Percentiles rank a stretch among this genome's conserved stretches.
phyloP scores from a whole-genome alignment of 768 basidiomycete genomes.

The Artomyces pyxidatus region DNA sequence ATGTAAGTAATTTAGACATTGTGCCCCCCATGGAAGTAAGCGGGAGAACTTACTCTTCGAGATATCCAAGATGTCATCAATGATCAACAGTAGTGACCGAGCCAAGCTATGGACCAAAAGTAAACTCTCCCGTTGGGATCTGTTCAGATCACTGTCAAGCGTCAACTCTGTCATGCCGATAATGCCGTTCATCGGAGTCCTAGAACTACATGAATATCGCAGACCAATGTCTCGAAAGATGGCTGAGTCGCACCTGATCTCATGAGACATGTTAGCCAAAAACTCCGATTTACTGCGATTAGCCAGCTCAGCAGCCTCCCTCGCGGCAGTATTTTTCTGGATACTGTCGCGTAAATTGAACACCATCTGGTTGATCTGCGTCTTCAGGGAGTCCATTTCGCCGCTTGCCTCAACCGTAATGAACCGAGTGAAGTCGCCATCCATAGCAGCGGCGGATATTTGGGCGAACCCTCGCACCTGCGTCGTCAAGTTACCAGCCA shows the following conservation, averaged over 20 bases:
- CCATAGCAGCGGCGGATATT: conserved; percentile 96
- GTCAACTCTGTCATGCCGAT: conserved; percentile 99
- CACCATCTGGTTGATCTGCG: conserved; percentile 98
- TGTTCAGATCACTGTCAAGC: conserved; percentile 89
- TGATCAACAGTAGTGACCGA: conserved; percentile 87
- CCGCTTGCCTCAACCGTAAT: conserved; percentile 98
- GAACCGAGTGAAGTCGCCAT: conserved; percentile 97
- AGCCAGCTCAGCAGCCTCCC: conserved; percentile 96
- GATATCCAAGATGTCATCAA: conserved; percentile 99
- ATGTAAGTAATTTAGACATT: no score
- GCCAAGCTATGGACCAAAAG: conserved; percentile 94
- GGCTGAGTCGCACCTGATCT: conserved; percentile 68
- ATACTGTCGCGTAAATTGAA: conserved; percentile 94
- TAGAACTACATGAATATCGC: conserved; percentile 22
- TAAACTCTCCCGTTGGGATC: conserved; percentile 92
- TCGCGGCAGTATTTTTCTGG: conserved; percentile 96
- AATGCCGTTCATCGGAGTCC: conserved; percentile 99
- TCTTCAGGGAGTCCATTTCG: conserved; percentile 99
- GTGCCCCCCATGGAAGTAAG: neutral
- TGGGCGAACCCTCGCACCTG: conserved; percentile 99
- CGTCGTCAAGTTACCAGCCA: conserved; percentile 95
- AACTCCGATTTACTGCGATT: conserved; percentile 97
- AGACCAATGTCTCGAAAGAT: neutral
- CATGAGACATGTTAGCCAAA: conserved; percentile 97
- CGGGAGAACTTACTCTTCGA: conserved; percentile 86